Base-by-base conservation (phyloP, 805 yeast genomes). In the Hermanozyma aechmeae region DNA sequence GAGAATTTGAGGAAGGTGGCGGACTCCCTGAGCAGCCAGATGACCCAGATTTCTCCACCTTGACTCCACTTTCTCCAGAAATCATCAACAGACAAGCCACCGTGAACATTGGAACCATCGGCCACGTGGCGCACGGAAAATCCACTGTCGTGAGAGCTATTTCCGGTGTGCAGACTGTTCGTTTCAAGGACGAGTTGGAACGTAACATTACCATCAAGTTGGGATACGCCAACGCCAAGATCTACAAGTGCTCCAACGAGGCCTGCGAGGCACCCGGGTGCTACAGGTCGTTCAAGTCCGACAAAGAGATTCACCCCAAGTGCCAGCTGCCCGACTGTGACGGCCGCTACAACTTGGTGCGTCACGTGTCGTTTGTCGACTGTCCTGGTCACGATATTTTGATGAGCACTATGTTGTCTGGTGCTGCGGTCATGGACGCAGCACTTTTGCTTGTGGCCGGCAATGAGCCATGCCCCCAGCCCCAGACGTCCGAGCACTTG, bases 381-480 rank as follows among this genome's bases (percentile, higher is more conserved):
- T 93, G 98, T 70, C 99, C 99, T 37, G 99, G 99, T 60, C 99
- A 92, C 82, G 99, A 92, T 70, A 93, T 92, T 68, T 79, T 92
- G 59, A 92, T 92, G 99, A 86, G 96, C 73, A 92, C 99, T 43
- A 92, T 92, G 99, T 78, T 92, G 75, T 87, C 97, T 26, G 99
- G 99, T 56, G 99, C 99, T 21, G 99, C 99, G 12, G 99, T 92
- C 42, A 92, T 92, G 99, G 99, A 92, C 63, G 99, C 99, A 33
- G 99, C 99, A 3, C 68, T 92, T 38, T 68, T 92, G 52, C 72
- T 92, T 42, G 79, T 92, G 54, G 99, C 98, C 16, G 98, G 97
- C 62, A 92, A 92, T 58, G 99, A 92, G 71, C 76, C 95, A 32
- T 92, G 99, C 70, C 99, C 99, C 37, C 99, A 92, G 69, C 99